phyloP scores from a whole-genome alignment of 2,329 filamentous ascomycete species.

The Colletotrichum eleusines region DNA sequence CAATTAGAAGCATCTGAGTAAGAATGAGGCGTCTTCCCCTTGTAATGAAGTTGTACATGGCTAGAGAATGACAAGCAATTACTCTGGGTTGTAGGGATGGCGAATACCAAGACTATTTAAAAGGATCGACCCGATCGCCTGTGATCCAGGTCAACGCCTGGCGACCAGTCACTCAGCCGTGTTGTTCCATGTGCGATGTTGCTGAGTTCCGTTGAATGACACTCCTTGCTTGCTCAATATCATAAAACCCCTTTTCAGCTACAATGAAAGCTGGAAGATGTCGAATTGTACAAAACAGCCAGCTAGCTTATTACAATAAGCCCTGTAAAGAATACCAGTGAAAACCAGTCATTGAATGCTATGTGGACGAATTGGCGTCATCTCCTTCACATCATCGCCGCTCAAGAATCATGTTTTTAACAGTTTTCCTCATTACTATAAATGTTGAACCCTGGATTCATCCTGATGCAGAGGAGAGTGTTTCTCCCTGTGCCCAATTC shows the following conservation, averaged over 20 bases:
- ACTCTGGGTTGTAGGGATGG: neutral
- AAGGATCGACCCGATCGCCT: neutral
- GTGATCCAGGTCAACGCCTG: neutral
- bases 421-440: constrained; percentile 16
- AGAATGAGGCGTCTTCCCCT: neutral
- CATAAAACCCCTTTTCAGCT: neutral
- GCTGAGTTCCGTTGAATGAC: neutral
- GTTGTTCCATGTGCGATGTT: neutral
- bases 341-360: neutral
- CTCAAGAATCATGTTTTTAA: neutral
- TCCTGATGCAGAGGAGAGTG: neutral
- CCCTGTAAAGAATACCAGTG: neutral
- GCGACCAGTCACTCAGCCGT: neutral
- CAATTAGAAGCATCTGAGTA: neutral
- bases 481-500: neutral
- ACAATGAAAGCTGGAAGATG: neutral
- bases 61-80: no score
- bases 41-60: no score
- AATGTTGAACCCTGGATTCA: neutral
- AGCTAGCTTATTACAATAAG: neutral
- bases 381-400: neutral
- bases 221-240: neutral
- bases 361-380: neutral
- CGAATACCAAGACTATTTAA: neutral
- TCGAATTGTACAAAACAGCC: neutral